phyloP scores from a whole-genome alignment of 2,329 filamentous ascomycete species.

The Exophiala sp. region DNA sequence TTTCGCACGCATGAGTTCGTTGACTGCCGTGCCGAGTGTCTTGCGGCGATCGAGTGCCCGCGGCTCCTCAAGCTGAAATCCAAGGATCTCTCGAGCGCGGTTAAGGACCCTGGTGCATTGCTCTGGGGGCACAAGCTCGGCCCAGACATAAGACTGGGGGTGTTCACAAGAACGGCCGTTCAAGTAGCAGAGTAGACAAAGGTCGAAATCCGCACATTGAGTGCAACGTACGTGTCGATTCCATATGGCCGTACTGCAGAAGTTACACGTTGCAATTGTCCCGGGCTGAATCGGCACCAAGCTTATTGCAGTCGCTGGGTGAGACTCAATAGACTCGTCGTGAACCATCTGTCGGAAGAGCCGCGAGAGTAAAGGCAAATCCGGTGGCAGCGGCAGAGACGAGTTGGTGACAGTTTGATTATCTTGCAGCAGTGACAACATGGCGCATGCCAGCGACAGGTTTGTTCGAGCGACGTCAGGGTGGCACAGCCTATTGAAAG shows the following conservation, averaged over 20 bases:
- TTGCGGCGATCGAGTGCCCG: conserved; percentile 26
- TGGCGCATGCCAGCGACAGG: conserved; percentile 31
- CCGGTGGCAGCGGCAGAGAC: conserved; percentile 27
- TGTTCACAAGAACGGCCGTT: conserved; percentile 36
- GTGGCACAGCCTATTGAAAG: conserved; percentile 35
- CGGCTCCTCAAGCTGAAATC: conserved; percentile 28
- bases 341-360: conserved; percentile 33
- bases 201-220: conserved; percentile 35
- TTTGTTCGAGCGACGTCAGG: conserved; percentile 33
- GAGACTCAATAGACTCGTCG: conserved; percentile 32
- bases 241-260: conserved; percentile 37
- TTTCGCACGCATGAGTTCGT: conserved; percentile 32
- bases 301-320: conserved; percentile 27
- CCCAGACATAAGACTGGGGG: conserved; percentile 33
- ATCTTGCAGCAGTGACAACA: conserved; percentile 32
- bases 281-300: conserved; percentile 32
- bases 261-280: conserved; percentile 35
- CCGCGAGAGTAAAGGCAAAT: conserved; percentile 30
- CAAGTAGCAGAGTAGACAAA: conserved; percentile 35
- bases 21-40: conserved; percentile 31
- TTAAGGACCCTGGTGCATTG: conserved; percentile 30
- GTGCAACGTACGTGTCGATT: conserved; percentile 37
- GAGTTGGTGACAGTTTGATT: conserved; percentile 17
- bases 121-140: conserved; percentile 32
- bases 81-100: conserved; percentile 29